phyloP scores from a whole-genome alignment of 768 basidiomycete genomes.

The Termitomyces sp. region DNA sequence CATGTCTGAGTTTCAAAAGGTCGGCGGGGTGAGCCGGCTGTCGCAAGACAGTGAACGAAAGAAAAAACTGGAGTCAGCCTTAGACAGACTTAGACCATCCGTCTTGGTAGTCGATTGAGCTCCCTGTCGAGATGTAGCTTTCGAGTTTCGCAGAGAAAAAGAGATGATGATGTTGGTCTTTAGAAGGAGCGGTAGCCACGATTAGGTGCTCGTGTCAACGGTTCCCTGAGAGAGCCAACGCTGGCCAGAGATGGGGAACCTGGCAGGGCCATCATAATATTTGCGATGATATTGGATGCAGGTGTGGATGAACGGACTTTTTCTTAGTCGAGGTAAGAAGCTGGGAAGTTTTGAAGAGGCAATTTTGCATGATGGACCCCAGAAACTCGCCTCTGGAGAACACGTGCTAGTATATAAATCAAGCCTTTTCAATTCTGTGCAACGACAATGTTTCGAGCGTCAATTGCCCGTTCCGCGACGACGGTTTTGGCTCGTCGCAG shows the following conservation, averaged over 20 bases:
- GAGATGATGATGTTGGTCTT: no score
- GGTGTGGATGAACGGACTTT: not conserved
- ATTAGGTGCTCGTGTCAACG: not conserved
- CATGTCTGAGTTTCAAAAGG: not conserved
- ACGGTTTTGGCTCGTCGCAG: slow-evolving; percentile 14
- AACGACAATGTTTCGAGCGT: slow-evolving; percentile 25
- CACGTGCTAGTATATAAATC: no score
- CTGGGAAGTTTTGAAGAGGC: not conserved
- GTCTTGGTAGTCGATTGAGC: no score
- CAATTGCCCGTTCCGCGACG: slow-evolving; percentile 20
- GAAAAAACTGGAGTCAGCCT: no score
- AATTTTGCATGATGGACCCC: not conserved
- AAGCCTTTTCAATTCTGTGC: no score
- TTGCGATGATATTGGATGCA: no score
- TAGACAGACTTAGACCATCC: not conserved
- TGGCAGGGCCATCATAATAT: not conserved
- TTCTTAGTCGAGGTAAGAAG: no score
- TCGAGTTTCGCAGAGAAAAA: no score
- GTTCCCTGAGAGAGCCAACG: not conserved
- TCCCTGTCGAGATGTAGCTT: no score
- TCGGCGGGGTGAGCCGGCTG: not conserved
- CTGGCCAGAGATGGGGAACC: no score
- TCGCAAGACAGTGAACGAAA: no score
- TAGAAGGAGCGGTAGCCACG: no score
- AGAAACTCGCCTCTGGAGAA: not conserved